Evolutionary conservation across 768 basidiomycete species (phyloP).

Genomic region (Krasilnikovozyma curviuscula): DNA sequence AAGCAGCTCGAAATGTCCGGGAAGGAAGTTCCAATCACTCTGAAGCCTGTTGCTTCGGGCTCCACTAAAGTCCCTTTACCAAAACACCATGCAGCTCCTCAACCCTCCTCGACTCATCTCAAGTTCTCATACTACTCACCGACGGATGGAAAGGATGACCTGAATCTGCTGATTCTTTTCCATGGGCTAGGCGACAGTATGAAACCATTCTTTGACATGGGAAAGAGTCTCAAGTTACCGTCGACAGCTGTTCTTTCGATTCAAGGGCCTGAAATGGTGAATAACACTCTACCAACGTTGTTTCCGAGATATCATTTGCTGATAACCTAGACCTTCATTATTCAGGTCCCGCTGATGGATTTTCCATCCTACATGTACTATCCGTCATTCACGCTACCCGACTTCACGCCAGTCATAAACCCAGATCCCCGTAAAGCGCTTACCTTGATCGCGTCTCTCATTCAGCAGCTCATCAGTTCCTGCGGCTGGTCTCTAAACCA

Average conservation of each 20-base stretch:
- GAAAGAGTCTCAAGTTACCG: conserved; percentile 54
- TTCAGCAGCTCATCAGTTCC: conserved; percentile 40
- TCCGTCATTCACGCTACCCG: conserved; percentile 10
- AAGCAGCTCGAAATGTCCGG: too few relatives aligned
- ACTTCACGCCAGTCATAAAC: conserved; percentile 15
- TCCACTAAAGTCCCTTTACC: too few relatives aligned
- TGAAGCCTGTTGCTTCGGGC: too few relatives aligned
- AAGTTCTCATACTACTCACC: conserved; percentile 51
- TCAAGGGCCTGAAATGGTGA: conserved; percentile 54
- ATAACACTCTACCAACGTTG: neutral
- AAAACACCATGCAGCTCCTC: neutral
- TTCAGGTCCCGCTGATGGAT: conserved; percentile 7
- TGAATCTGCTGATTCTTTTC: conserved; percentile 63
- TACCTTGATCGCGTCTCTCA: conserved; percentile 34
- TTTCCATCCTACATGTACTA: conserved; percentile 10
- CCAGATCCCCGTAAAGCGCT: conserved; percentile 60
- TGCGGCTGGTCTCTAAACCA: conserved; percentile 46
- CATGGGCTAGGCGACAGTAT: conserved; percentile 80
- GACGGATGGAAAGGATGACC: conserved; percentile 55
- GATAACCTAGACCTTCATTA: neutral
- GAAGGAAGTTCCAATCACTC: too few relatives aligned
- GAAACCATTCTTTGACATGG: conserved; percentile 54
- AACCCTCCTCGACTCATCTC: neutral
- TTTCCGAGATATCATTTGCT: neutral
- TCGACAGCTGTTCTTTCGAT: conserved; percentile 72